A percentile compares a stretch with the other conserved stretches of the same genome.
These are phyloP conservation scores for Pythium coloratum DNA, from an alignment of 352 stramenopile species.

Conservation along the genomic window DNA sequence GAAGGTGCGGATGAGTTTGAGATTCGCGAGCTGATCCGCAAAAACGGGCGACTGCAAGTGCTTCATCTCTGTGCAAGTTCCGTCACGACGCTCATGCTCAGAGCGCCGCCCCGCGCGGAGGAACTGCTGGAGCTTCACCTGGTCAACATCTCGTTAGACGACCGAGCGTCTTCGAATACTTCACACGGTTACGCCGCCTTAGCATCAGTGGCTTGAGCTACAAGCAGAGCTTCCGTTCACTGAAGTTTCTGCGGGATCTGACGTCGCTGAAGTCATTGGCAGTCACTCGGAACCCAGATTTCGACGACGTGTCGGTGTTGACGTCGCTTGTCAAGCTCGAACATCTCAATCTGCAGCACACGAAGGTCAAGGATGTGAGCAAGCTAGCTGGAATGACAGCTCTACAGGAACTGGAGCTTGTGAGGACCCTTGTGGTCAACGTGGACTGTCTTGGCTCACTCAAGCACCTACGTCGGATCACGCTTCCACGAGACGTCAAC, in stretches of 20 bases:
- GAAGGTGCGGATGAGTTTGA: background rate
- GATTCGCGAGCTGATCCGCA: background rate
- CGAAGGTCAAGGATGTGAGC: background rate
- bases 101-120: background rate
- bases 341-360: slow-evolving; percentile 14
- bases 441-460: background rate
- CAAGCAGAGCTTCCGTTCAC: background rate
- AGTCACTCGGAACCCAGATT: slow-evolving; percentile 16
- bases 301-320: slow-evolving; percentile 3
- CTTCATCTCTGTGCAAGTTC: background rate
- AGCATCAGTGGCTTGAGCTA: slow-evolving; percentile 12
- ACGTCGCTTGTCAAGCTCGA: background rate
- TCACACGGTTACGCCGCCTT: background rate
- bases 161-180: background rate
- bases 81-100: background rate
- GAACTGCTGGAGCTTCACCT: slow-evolving; percentile 3
- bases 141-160: slow-evolving; percentile 1
- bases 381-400: background rate
- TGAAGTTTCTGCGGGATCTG: background rate
- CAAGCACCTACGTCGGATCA: slow-evolving; percentile 6
- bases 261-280: slow-evolving; percentile 2
- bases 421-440: background rate
- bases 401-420: slow-evolving; percentile 16
- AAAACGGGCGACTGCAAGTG: background rate
- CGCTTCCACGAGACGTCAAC: slow-evolving; percentile 1